These are phyloP conservation scores for Phytophthora megakarya DNA, from an alignment of 352 stramenopile genomes.

Conservation along the genomic window DNA sequence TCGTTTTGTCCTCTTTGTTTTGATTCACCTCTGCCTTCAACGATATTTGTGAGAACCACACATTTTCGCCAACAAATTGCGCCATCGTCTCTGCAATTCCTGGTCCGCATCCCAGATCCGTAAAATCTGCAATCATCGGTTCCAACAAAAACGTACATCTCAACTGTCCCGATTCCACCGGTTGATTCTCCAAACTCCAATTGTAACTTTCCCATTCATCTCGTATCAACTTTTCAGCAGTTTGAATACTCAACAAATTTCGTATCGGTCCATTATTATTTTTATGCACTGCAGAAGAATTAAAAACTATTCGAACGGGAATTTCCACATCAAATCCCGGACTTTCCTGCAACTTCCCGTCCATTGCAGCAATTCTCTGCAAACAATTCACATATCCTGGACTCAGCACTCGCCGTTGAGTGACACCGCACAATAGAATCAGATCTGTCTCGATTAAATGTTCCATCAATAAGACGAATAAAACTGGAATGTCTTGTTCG, in stretches of 20 bases:
- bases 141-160: conserved; percentile 27
- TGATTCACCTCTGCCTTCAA: background rate
- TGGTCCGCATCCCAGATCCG: conserved; percentile 2
- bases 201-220: conserved; percentile 23
- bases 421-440: conserved; percentile 16
- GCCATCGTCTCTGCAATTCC: conserved; percentile 25
- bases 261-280: background rate
- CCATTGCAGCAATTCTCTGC: conserved; percentile 16
- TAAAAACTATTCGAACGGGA: conserved; percentile 19
- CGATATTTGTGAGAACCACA: conserved; percentile 23
- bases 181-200: conserved; percentile 27
- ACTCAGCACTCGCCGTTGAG: conserved; percentile 4
- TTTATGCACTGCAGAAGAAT: conserved; percentile 1
- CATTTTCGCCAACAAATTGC: conserved; percentile 20
- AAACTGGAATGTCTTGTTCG: conserved; percentile 3
- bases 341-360: background rate
- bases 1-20: background rate
- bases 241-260: conserved; percentile 24
- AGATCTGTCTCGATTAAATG: conserved; percentile 5
- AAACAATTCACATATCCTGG: conserved; percentile 7
- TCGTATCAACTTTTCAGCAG: conserved; percentile 15
- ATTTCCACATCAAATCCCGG: conserved; percentile 23
- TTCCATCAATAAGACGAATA: conserved; percentile 16
- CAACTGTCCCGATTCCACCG: conserved; percentile 12
- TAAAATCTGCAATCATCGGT: conserved; percentile 17